phyloP scores from a whole-genome alignment of 2,329 filamentous ascomycete genomes.

The Ceratocystis ficicola region DNA sequence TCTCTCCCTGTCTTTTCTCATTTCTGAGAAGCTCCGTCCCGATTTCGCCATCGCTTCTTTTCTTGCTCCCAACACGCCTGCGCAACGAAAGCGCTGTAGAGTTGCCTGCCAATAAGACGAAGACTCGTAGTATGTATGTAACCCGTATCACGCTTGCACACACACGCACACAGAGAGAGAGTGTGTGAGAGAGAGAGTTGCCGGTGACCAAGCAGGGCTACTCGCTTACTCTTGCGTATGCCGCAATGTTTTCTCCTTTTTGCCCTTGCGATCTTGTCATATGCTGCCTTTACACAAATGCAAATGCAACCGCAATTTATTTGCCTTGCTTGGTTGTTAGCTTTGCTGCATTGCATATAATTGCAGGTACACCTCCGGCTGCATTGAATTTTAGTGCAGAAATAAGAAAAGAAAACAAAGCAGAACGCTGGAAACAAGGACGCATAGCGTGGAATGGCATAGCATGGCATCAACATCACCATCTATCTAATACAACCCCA shows the following conservation, averaged over 20 bases:
- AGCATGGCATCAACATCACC: too few relatives aligned
- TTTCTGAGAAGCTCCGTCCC: not conserved
- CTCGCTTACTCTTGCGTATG: not conserved
- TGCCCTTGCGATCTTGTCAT: not conserved
- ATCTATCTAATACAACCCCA: too few relatives aligned
- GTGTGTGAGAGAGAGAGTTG: not conserved
- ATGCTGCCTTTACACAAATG: slow-evolving; percentile 1
- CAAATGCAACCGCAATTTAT: not conserved
- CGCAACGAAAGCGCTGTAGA: too few relatives aligned
- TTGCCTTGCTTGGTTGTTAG: not conserved
- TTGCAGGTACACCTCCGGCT: not conserved
- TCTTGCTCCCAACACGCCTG: too few relatives aligned
- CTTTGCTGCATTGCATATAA: not conserved
- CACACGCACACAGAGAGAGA: not conserved
- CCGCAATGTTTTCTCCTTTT: slow-evolving; percentile 1
- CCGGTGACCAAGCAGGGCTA: not conserved
- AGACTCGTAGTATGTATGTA: not conserved
- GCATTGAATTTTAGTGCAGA: not conserved
- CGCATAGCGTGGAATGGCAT: too few relatives aligned
- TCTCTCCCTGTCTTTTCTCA: not conserved
- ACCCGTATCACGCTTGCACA: not conserved
- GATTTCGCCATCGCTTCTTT: not conserved
- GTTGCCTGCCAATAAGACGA: too few relatives aligned
- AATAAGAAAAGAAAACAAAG: not conserved
- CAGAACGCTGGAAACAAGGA: too few relatives aligned